Percentiles rank a stretch among this genome's conserved stretches.
Evolutionary conservation across 1,139 yeast genomes (phyloP).

Genomic region (Blastobotrys buckinghamii): DNA sequence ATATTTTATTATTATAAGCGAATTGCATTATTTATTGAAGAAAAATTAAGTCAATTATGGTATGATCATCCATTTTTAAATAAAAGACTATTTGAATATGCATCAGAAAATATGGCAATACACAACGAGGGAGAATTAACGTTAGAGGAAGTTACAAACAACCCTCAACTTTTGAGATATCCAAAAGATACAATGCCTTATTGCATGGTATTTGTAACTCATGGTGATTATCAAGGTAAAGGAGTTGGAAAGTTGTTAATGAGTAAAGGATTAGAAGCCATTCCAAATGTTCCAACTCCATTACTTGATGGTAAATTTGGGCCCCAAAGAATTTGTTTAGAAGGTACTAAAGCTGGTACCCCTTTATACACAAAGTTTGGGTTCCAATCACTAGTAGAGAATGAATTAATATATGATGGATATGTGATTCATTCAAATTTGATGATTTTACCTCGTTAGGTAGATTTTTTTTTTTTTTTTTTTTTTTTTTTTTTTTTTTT

Average conservation of each 20-base stretch:
- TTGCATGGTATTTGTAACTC: background rate
- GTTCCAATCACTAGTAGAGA: background rate
- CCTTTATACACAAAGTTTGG: slow-evolving; percentile 5
- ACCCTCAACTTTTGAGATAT: background rate
- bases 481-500: too few relatives aligned
- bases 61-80: slow-evolving; percentile 5
- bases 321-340: slow-evolving; percentile 9
- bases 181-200: slow-evolving; percentile 8
- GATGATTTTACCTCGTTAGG: background rate
- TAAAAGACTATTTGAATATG: background rate
- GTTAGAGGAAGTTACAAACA: background rate
- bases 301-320: background rate
- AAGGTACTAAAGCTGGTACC: slow-evolving; percentile 6
- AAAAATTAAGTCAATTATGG: background rate
- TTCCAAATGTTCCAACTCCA: slow-evolving; percentile 8
- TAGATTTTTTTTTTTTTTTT: background rate
- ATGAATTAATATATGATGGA: background rate
- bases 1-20: background rate
- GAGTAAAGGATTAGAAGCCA: background rate
- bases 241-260: slow-evolving; percentile 9
- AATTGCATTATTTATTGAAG: background rate
- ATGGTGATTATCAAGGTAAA: slow-evolving; percentile 5
- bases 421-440: background rate
- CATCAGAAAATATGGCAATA: background rate
- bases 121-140: background rate